Base-by-base conservation (phyloP, 768 basidiomycete species). In the Leccinum longicurvipes region DNA sequence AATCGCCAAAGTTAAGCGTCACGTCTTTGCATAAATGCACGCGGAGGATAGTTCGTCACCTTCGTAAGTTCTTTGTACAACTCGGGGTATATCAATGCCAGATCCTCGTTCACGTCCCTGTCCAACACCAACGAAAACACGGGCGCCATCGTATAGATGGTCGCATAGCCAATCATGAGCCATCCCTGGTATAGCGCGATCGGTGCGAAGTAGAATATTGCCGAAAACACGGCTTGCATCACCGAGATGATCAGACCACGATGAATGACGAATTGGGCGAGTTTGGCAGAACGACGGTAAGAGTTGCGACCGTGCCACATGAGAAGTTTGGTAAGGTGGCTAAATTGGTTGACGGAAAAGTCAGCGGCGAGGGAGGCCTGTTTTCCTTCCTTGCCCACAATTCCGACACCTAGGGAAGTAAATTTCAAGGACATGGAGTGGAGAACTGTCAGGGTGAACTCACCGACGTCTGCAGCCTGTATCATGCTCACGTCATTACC, bases 401-500 rank as follows among this genome's bases (percentile, higher is more conserved):
- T 98, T 21, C 97, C 97, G 29, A 99, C 85, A 50, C 95, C 93
- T 94, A 51, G 6, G 17, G 10, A 27, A 23, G 23, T 17, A 3
- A 34, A 17, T 8, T 34, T 41, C 44, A 1, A 23, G 21, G 24
- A 28, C 17, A n/a, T 42, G 17, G 19, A 34, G 5, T 14, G 42
- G 9, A 12, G 24, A 34, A 14, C 32, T 4, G 15, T 47, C 21
- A 3, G 28, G 19, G 17, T 9, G 15, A 28, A 84, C 93, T 69
- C 47, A 93, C 94, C 96, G 56, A 99, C 94, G 65, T 98, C 93
- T 3, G 97, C 97, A 1, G 97, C 97, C 67, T 98, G 97, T 58
- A 99, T 99, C 97, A 99, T 99, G 70, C 91, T 93, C 59, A 99
- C 97, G 69, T 99, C 97, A 70, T 99, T 99, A 4, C 97, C 97